These are phyloP conservation scores for Yamadazyma olivae DNA, from an alignment of 805 yeast species.

Conservation along the genomic window DNA sequence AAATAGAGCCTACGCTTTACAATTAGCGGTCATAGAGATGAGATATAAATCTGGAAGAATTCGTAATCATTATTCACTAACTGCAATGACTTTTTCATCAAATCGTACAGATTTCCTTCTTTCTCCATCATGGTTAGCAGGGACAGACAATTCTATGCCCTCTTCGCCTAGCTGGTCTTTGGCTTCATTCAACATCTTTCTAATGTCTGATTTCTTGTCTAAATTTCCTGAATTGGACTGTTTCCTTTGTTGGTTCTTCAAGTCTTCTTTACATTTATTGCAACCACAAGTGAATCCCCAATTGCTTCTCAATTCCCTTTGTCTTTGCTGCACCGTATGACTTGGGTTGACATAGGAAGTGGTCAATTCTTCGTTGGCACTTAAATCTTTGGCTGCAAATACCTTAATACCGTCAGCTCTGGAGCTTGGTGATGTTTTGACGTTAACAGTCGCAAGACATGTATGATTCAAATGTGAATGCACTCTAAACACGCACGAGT, in stretches of 20 bases:
- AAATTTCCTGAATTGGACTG: constrained; percentile 32
- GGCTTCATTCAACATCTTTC: constrained; percentile 43
- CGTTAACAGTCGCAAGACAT: constrained; percentile 70
- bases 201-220: constrained; percentile 34
- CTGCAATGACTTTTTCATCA: constrained; percentile 49
- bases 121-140: constrained; percentile 33
- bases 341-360: constrained; percentile 70
- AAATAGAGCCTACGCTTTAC: too few species aligned
- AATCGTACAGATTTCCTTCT: constrained; percentile 67
- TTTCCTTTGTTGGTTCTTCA: constrained; percentile 41
- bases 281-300: constrained; percentile 82
- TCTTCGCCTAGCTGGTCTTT: constrained; percentile 40
- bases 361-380: constrained; percentile 63
- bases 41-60: too few species aligned
- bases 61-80: constrained; percentile 9
- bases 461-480: constrained; percentile 75
- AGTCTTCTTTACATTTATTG: constrained; percentile 58
- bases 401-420: constrained; percentile 57
- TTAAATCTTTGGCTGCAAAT: constrained; percentile 55
- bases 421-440: constrained; percentile 35
- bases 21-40: too few species aligned
- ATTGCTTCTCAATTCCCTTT: constrained; percentile 61
- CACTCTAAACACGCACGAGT: constrained; percentile 55
- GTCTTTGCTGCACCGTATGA: constrained; percentile 60
- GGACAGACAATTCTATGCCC: constrained; percentile 44